phyloP scores from a whole-genome alignment of 768 basidiomycete genomes.

The Tricholoma saponaceum region DNA sequence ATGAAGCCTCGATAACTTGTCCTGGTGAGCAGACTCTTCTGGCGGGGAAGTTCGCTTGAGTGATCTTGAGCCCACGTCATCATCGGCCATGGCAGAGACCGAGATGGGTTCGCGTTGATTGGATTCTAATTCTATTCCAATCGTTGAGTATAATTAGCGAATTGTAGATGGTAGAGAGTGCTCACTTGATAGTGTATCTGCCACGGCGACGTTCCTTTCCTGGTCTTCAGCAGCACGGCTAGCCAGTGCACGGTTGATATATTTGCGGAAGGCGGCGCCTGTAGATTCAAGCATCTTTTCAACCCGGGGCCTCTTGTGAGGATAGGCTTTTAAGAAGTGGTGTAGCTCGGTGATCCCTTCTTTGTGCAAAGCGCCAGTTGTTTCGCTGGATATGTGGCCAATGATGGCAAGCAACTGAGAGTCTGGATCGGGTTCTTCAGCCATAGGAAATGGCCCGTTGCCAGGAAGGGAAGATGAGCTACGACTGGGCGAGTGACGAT shows the following conservation, averaged over 20 bases:
- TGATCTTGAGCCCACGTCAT: conserved; percentile 22
- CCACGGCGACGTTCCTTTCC: conserved; percentile 75
- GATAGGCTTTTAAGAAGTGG: conserved; percentile 88
- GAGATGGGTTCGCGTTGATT: conserved; percentile 38
- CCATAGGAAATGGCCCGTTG: conserved; percentile 45
- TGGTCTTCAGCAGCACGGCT: conserved; percentile 86
- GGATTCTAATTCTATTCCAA: conserved; percentile 55
- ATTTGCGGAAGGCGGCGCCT: conserved; percentile 86
- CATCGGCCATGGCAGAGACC: conserved; percentile 18
- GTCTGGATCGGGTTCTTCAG: conserved; percentile 84
- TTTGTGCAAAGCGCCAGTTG: conserved; percentile 85
- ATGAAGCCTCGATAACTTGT: conserved; percentile 71
- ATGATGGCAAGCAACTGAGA: conserved; percentile 79
- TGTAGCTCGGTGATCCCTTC: conserved; percentile 94
- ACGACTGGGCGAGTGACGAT: conserved; percentile 58
- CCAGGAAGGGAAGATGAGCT: conserved; percentile 63
- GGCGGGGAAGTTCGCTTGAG: conserved; percentile 19
- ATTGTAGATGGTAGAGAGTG: conserved; percentile 9
- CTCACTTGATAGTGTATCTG: conserved; percentile 80
- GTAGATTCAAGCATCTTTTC: conserved; percentile 89
- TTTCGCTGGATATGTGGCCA: conserved; percentile 84
- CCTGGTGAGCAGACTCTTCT: conserved; percentile 43
- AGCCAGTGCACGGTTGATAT: conserved; percentile 83
- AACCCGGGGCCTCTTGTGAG: conserved; percentile 75
- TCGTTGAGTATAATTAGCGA: conserved; percentile 8